Conservation (phyloP, 345 rosid genomes). For the Excoecaria cochinchinensis region DNA sequence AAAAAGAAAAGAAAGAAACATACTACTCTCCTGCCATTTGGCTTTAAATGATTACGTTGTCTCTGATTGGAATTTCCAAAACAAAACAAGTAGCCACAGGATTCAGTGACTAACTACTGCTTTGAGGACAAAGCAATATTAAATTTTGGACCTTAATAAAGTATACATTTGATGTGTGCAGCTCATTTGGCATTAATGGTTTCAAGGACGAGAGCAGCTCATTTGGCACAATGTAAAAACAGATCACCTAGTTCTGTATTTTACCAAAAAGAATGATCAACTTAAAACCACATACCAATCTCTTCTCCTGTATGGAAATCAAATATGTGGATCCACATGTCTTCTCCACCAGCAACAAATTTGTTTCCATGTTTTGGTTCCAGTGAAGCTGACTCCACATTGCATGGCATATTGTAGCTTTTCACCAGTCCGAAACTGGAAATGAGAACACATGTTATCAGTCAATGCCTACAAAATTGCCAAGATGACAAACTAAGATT, state of each 20-base stretch:
- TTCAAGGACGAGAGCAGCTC: not conserved
- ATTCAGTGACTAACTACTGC: not conserved
- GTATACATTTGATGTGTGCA: not conserved
- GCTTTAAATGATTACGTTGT: not conserved
- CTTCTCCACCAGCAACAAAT: constrained; percentile 90
- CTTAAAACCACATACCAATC: constrained; percentile 43
- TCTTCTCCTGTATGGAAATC: constrained; percentile 85
- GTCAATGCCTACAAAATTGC: not conserved
- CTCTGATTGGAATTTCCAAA: not conserved
- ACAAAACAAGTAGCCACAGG: not conserved
- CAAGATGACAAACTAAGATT: not conserved
- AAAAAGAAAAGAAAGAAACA: not conserved
- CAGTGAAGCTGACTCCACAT: constrained; percentile 70
- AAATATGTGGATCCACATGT: constrained; percentile 77
- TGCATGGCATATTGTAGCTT: constrained; percentile 89
- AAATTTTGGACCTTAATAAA: not conserved
- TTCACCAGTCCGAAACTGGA: constrained; percentile 83
- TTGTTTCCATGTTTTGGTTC: constrained; percentile 80
- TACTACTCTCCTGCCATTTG: not conserved
- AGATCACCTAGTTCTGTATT: not conserved
- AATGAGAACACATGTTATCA: constrained; percentile 11
- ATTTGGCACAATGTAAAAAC: not conserved
- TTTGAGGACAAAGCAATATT: not conserved
- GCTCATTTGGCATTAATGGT: not conserved
- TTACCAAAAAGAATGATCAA: not conserved